Conservation (phyloP, 2,329 filamentous ascomycete genomes). For the Macrophomina phaseolina region DNA sequence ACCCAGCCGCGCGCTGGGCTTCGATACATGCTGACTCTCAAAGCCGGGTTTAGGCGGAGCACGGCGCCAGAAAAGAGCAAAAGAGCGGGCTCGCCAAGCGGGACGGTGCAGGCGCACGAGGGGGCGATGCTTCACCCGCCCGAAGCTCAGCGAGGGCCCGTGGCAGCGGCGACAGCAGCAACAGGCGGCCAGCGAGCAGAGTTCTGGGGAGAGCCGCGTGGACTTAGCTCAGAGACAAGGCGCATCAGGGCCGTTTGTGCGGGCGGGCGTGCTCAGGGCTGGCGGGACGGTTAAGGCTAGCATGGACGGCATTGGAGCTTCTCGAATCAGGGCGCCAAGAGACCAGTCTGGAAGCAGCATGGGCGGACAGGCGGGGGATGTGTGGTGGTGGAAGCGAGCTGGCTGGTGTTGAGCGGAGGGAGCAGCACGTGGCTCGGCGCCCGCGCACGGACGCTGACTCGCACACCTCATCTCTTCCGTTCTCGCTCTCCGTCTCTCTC, state of each 20-base stretch:
- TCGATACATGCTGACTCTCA: not conserved
- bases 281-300: not conserved
- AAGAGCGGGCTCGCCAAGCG: not conserved
- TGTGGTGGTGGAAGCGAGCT: not conserved
- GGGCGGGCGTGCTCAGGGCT: not conserved
- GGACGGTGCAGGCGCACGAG: not conserved
- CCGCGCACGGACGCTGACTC: not conserved
- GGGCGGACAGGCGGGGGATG: not conserved
- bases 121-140: not conserved
- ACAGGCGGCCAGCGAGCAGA: not conserved
- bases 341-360: not conserved
- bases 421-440: slow-evolving; percentile 11
- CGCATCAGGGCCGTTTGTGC: not conserved
- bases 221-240: not conserved
- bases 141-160: not conserved
- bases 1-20: not conserved
- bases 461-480: not conserved
- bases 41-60: not conserved
- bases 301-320: not conserved
- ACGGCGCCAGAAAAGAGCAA: not conserved
- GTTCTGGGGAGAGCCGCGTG: not conserved
- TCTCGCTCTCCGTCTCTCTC: too few species aligned
- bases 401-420: slow-evolving; percentile 12
- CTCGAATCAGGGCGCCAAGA: slow-evolving; percentile 1
- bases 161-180: not conserved